Conservation (phyloP, 805 yeast species). For the Hanseniaspora meyeri region DNA sequence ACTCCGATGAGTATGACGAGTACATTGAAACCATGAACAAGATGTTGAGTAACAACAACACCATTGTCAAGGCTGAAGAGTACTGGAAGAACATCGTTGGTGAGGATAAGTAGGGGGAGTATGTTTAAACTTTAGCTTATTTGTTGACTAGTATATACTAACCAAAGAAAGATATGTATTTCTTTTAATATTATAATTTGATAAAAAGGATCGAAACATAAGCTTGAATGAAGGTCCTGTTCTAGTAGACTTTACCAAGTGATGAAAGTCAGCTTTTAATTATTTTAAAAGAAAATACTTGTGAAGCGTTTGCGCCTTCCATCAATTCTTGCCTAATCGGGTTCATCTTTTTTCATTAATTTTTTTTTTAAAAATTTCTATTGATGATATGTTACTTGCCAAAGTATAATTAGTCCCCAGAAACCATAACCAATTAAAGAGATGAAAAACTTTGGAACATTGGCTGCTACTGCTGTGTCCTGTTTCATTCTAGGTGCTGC, state of each 20-base stretch:
- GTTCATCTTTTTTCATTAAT: too few relatives aligned
- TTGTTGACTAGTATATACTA: background rate
- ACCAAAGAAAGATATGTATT: too few relatives aligned
- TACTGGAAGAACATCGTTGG: constrained; percentile 46
- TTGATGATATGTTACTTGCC: background rate
- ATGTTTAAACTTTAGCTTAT: background rate
- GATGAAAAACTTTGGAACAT: constrained; percentile 4
- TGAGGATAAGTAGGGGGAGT: background rate
- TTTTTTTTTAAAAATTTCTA: background rate
- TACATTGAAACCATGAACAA: constrained; percentile 94
- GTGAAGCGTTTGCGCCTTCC: too few relatives aligned
- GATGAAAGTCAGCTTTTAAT: too few relatives aligned
- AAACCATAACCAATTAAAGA: too few relatives aligned
- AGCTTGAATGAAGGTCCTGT: too few relatives aligned
- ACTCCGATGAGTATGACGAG: constrained; percentile 90
- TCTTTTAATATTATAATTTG: too few relatives aligned
- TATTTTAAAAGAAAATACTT: too few relatives aligned
- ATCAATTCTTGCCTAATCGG: too few relatives aligned
- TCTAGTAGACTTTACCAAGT: background rate
- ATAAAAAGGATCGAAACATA: too few relatives aligned
- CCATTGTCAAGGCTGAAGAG: constrained; percentile 85
- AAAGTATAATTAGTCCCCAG: too few relatives aligned
- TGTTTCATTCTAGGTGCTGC: constrained; percentile 25
- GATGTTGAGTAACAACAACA: constrained; percentile 83
- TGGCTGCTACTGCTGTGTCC: constrained; percentile 23